Percentiles rank a stretch among this genome's conserved stretches.
Conservation (phyloP, 768 basidiomycete species). For the Agaricus blazei region DNA sequence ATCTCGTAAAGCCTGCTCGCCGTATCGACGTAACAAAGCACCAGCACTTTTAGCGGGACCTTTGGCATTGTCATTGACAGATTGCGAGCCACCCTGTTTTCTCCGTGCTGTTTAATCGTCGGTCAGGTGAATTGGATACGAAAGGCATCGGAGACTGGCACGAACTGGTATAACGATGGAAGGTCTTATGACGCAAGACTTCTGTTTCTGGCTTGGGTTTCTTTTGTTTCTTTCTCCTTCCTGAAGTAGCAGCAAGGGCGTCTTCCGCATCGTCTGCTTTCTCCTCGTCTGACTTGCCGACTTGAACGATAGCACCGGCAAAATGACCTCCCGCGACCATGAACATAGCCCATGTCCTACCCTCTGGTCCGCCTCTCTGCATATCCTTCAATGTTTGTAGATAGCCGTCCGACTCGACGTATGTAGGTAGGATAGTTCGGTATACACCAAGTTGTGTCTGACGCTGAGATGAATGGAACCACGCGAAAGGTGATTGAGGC, state of each 20-base stretch:
- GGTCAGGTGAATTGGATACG: slow-evolving; percentile 5
- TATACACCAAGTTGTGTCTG: slow-evolving; percentile 91
- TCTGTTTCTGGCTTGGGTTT: slow-evolving; percentile 75
- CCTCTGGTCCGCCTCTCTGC: slow-evolving; percentile 49
- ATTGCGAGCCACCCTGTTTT: slow-evolving; percentile 96
- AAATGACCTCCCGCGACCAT: slow-evolving; percentile 99
- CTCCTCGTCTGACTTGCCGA: slow-evolving; percentile 50
- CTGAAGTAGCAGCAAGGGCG: slow-evolving; percentile 31
- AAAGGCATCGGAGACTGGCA: slow-evolving; percentile 11
- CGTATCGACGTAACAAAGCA: slow-evolving; percentile 89
- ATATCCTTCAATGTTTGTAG: slow-evolving; percentile 59
- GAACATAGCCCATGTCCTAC: slow-evolving; percentile 87
- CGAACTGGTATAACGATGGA: slow-evolving; percentile 97
- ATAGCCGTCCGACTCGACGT: slow-evolving; percentile 40
- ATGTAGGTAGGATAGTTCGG: slow-evolving; percentile 59
- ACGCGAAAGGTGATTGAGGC: slow-evolving; percentile 67
- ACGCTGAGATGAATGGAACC: slow-evolving; percentile 81
- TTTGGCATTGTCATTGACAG: slow-evolving; percentile 88
- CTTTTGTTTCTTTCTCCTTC: slow-evolving; percentile 51
- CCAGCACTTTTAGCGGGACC: slow-evolving; percentile 92
- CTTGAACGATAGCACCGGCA: slow-evolving; percentile 83
- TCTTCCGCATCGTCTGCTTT: slow-evolving; percentile 32
- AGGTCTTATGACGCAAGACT: slow-evolving; percentile 88
- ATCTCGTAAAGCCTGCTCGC: slow-evolving; percentile 88
- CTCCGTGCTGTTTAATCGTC: slow-evolving; percentile 64